phyloP scores from a whole-genome alignment of 108 stramenopile species.

The Pseudonitzschia multiseries region DNA sequence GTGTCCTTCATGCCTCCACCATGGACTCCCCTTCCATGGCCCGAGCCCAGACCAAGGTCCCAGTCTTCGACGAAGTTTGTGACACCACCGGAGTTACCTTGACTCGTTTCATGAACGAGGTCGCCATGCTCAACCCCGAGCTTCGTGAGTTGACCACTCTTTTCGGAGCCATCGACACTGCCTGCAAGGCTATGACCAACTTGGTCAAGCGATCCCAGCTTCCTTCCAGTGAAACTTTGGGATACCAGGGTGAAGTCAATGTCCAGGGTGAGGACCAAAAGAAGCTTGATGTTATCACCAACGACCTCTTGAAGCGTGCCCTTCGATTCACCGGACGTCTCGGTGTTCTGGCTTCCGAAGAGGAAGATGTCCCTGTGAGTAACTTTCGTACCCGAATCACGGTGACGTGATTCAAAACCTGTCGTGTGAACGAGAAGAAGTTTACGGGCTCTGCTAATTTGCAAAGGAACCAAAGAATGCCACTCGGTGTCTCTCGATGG shows the following conservation, averaged over 20 bases:
- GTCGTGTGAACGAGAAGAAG: no score
- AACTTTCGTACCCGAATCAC: neutral
- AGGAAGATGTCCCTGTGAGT: slow-evolving; percentile 80
- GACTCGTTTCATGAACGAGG: slow-evolving; percentile 72
- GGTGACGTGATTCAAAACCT: no score
- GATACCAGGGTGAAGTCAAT: slow-evolving; percentile 77
- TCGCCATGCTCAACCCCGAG: slow-evolving; percentile 70
- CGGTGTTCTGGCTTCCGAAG: slow-evolving; percentile 76
- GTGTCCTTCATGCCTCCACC: neutral
- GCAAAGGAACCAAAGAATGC: no score
- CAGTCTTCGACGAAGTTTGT: slow-evolving; percentile 76
- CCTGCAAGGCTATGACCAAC: slow-evolving; percentile 78
- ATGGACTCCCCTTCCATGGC: slow-evolving; percentile 3
- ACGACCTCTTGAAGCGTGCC: slow-evolving; percentile 93
- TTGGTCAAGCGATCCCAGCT: slow-evolving; percentile 65
- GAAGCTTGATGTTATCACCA: slow-evolving; percentile 95
- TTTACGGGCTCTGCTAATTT: no score
- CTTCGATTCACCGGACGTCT: slow-evolving; percentile 87
- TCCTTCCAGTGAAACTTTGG: slow-evolving; percentile 65
- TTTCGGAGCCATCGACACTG: slow-evolving; percentile 83
- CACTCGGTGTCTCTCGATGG: no score
- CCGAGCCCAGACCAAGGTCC: slow-evolving; percentile 30
- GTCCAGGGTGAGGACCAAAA: slow-evolving; percentile 86
- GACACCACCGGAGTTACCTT: slow-evolving; percentile 73
- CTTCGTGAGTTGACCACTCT: slow-evolving; percentile 66